Base-by-base conservation (phyloP, 192 early-diverging fungal species). In the Coemansia sp. region DNA sequence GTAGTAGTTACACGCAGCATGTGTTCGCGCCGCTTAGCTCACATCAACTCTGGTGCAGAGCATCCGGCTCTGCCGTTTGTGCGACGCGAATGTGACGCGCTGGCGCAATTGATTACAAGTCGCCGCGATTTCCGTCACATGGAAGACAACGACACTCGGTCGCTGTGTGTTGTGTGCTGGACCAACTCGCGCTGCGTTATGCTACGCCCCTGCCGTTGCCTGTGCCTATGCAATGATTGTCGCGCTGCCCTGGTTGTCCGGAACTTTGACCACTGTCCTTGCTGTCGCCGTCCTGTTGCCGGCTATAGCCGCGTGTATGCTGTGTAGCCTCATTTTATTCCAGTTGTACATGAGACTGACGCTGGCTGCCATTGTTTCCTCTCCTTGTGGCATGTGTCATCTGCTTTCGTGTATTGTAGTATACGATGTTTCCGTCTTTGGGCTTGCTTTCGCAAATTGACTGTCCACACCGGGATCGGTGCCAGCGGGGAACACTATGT, bases 151-250 rank as follows among this genome's bases (percentile, higher is more conserved):
- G 70, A 55, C 52, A 51, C 22, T 53, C 71, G 54, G 30, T 54
- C 64, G 24, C 31, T 76, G 59, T 82, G 80, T 46, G 75, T 76
- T 7, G 66, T 82, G 24, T 82, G 80, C 54, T 76, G 75, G 74
- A 54, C 68, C 19, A 74, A 68, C 30, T 33, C 68, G 33, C 80
- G 80, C 3, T 71, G 67, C 9, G 68, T 82, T 8, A 76, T 82
- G 80, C 74, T 82, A 24, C 80, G 75, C 6, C 80, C 80, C 0
- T 82, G 80, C 46, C 69, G 80, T 25, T 82, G 80, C 32, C 58
- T 82, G 60, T 82, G 74, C 42, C 54, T 82, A 50, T 82, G 80
- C 66, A 76, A 82, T 24, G 80, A 82, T 14, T 82, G 80, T 39
- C 74, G 80, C 1, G 25, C 52, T 23, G 71, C 80, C 7, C 59